Evolutionary conservation across 2,329 filamentous ascomycete species (phyloP), one percentile per base, ranked within the genome.

Genomic region (Scedosporium minutisporum): DNA sequence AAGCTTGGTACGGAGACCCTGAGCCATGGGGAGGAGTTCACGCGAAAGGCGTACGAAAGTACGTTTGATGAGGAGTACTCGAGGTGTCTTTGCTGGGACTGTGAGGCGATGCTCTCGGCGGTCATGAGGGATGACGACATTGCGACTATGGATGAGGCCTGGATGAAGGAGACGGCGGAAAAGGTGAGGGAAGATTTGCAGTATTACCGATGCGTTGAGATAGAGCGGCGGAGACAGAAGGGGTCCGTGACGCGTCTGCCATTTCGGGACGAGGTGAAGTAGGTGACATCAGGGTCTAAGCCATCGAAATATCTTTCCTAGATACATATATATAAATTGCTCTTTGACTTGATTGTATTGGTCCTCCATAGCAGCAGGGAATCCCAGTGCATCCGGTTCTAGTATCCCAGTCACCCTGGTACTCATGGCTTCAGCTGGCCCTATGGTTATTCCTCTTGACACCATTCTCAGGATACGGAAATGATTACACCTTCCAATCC

Each of bases 41-140:
- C 60, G 1, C 46, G 48, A n/a, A 33, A 21, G 9, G 46, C 38
- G 6, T 61, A 33, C 10, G 23, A 57, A 7, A n/a, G 38, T 10
- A 6, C 18, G 12, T 77, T 75, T 60, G 75, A 71, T 3, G 62
- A 70, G 10, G 72, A 75, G 29, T 77, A 77, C 65, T 58, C 65
- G 12, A 55, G 67, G 3, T 77, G 75, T 44, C 65, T 67, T 3
- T 75, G 73, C 59, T 76, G 74, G 74, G 71, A 74, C 25, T 76
- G 74, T 61, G 72, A 76, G 65, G 69, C 70, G 1, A 64, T 74
- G 33, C 62, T 68, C 16, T 69, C 69, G 44, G 68, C 64, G 18
- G 53, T 70, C 4, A 67, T 68, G 33, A 46, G 27, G 44, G 61
- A 41, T 18, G 44, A 61, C 5, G 33, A 12, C 1, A 18, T 14